phyloP scores from a whole-genome alignment of 768 basidiomycete genomes.

The Mycena maculata region DNA sequence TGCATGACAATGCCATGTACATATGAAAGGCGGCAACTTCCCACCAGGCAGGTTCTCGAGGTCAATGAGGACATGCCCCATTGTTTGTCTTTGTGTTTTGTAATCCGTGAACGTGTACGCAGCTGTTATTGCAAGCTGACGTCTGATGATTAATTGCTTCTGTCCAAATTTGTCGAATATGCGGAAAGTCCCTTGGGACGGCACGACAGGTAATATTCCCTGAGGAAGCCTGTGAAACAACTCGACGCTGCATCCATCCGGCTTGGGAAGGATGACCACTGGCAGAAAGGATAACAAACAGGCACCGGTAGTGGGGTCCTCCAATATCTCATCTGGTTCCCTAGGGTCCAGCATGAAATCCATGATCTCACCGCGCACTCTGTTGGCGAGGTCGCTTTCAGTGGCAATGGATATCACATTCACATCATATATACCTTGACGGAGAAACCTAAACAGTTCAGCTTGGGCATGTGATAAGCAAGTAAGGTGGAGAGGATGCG shows the following conservation, averaged over 20 bases:
- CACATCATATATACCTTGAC: too few relatives aligned
- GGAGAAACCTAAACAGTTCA: too few relatives aligned
- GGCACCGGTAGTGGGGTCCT: slow-evolving; percentile 15
- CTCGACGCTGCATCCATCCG: slow-evolving; percentile 27
- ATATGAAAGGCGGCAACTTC: slow-evolving; percentile 42
- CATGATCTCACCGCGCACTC: slow-evolving; percentile 46
- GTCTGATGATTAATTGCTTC: slow-evolving; percentile 19
- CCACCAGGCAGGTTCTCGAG: slow-evolving; percentile 43
- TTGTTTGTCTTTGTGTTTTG: slow-evolving; percentile 53
- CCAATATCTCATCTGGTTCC: slow-evolving; percentile 32
- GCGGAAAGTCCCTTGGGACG: slow-evolving; percentile 19
- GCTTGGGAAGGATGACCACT: slow-evolving; percentile 44
- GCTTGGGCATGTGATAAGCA: too few relatives aligned
- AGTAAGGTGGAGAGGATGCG: too few relatives aligned
- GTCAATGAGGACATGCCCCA: slow-evolving; percentile 49
- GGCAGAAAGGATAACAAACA: slow-evolving; percentile 45
- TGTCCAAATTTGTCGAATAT: background rate
- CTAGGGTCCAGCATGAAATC: slow-evolving; percentile 47
- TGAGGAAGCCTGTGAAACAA: slow-evolving; percentile 40
- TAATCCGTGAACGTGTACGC: slow-evolving; percentile 57
- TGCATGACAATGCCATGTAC: slow-evolving; percentile 50
- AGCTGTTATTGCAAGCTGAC: slow-evolving; percentile 45
- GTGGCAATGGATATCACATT: slow-evolving; percentile 48
- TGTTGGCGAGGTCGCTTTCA: slow-evolving; percentile 51
- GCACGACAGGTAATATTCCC: slow-evolving; percentile 41